These are phyloP conservation scores for Gossypium davidsonii DNA, from an alignment of 441 rosid species.

Conservation along the genomic window DNA sequence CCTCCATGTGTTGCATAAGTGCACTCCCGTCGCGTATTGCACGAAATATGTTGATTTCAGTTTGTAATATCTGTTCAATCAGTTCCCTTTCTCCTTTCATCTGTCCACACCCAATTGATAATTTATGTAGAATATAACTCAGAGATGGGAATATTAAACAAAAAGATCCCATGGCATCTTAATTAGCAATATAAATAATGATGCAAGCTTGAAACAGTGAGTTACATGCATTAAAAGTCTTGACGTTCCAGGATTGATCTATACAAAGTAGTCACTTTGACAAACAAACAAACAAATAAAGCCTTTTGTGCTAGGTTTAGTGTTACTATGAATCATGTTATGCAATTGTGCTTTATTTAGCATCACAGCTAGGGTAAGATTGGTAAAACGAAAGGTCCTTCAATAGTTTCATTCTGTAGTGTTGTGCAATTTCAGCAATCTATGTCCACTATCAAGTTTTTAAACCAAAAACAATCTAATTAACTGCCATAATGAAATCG, in stretches of 20 bases:
- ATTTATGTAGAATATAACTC: neutral
- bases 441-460: neutral
- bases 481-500: neutral
- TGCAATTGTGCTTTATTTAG: neutral
- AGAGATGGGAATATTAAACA: neutral
- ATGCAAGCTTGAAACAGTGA: neutral
- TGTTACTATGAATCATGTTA: neutral
- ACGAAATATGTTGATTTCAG: constrained; percentile 81
- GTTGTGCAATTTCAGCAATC: no score
- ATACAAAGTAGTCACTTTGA: neutral
- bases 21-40: constrained; percentile 75
- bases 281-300: neutral
- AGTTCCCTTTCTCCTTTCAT: constrained; percentile 98
- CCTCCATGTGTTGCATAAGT: constrained; percentile 98
- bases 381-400: neutral
- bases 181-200: neutral
- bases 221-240: neutral
- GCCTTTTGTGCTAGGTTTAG: neutral
- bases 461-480: neutral
- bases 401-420: neutral
- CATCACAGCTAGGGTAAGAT: neutral
- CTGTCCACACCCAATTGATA: constrained; percentile 27
- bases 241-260: neutral
- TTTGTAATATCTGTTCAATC: constrained; percentile 79
- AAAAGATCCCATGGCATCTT: neutral